Conservation (phyloP, 176 grass and related monocot species). For the Luzula sylvatica region DNA sequence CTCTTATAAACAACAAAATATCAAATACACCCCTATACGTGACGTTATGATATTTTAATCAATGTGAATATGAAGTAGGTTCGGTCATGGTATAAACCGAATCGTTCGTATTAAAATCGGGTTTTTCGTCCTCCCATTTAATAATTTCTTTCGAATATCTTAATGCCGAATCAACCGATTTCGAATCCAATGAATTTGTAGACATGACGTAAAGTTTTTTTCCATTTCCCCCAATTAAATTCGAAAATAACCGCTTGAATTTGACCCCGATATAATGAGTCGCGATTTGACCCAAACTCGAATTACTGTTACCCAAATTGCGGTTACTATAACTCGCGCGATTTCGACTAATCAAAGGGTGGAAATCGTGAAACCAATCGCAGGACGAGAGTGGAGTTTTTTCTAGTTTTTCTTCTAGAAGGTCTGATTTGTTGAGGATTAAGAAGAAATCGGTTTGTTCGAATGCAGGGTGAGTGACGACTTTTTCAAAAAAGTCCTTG, state of each 20-base stretch:
- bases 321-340: constrained; percentile 11
- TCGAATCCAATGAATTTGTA: constrained; percentile 53
- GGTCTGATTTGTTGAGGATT: constrained; percentile 76
- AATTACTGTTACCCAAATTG: constrained; percentile 8
- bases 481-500: constrained; percentile 62
- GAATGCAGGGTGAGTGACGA: constrained; percentile 43
- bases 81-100: constrained; percentile 55
- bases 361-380: constrained; percentile 67
- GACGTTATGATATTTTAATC: not conserved
- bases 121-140: constrained; percentile 88
- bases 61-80: constrained; percentile 54
- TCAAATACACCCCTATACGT: not conserved
- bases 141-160: constrained; percentile 51
- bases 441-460: constrained; percentile 54
- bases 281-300: constrained; percentile 57
- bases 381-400: constrained; percentile 48
- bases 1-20: not conserved
- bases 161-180: constrained; percentile 41
- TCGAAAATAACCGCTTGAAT: constrained; percentile 75
- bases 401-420: constrained; percentile 78
- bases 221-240: constrained; percentile 21
- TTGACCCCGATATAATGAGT: constrained; percentile 56
- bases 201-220: constrained; percentile 54
- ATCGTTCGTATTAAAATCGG: constrained; percentile 34
- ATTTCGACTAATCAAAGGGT: constrained; percentile 44